A percentile compares a stretch with the other conserved stretches of the same genome.
These are phyloP conservation scores for Colletotrichum tabaci DNA, from an alignment of 2,329 filamentous ascomycete genomes.

Conservation along the genomic window DNA sequence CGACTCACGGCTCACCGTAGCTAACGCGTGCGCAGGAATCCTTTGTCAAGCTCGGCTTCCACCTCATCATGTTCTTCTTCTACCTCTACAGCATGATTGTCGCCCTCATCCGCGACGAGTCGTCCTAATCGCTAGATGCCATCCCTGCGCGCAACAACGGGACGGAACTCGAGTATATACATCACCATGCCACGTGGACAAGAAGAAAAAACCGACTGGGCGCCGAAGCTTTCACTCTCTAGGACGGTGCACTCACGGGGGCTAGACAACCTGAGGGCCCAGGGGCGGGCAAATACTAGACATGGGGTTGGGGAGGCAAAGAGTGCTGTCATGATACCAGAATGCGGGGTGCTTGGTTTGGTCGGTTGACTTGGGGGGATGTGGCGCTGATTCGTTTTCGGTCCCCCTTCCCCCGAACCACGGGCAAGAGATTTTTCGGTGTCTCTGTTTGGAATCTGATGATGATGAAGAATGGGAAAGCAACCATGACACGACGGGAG, in stretches of 20 bases:
- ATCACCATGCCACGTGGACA: slow-evolving; percentile 32
- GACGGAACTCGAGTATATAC: slow-evolving; percentile 42
- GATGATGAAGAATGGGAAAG: slow-evolving; percentile 41
- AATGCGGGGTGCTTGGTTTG: background rate
- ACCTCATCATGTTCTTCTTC: slow-evolving; percentile 99
- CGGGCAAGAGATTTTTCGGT: slow-evolving; percentile 20
- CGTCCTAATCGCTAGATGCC: slow-evolving; percentile 71
- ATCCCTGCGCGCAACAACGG: slow-evolving; percentile 36
- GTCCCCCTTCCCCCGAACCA: slow-evolving; percentile 24
- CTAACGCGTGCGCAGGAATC: slow-evolving; percentile 79
- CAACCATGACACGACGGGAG: slow-evolving; percentile 17
- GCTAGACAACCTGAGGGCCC: slow-evolving; percentile 29
- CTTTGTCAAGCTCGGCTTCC: slow-evolving; percentile 98
- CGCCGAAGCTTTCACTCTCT: slow-evolving; percentile 16
- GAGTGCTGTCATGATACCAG: slow-evolving; percentile 41
- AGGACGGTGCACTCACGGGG: slow-evolving; percentile 21
- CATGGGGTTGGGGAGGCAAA: slow-evolving; percentile 22
- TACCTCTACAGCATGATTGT: slow-evolving; percentile 99
- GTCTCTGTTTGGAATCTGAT: slow-evolving; percentile 36
- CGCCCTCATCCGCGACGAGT: slow-evolving; percentile 95
- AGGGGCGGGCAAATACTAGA: slow-evolving; percentile 15
- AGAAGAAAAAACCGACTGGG: slow-evolving; percentile 8
- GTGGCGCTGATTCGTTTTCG: slow-evolving; percentile 22
- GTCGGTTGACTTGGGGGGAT: background rate
- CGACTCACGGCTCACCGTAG: background rate